Evolutionary conservation across 1,139 yeast species (phyloP).

Genomic region (Blastobotrys ciferrii): DNA sequence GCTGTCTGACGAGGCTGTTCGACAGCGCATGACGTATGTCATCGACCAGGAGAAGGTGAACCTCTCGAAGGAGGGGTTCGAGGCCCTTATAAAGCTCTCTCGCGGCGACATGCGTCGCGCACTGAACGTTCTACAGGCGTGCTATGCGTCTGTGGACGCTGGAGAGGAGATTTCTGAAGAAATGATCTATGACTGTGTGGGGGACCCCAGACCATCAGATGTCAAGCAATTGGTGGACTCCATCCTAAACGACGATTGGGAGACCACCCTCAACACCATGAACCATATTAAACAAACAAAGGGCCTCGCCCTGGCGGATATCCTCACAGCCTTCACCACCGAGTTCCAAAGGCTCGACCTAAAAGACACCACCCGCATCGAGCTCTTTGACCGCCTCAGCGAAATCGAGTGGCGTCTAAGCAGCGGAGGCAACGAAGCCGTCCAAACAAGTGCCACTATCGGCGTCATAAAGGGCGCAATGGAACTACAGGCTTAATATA

Average conservation of each 20-base stretch:
- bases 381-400: constrained; percentile 64
- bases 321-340: constrained; percentile 72
- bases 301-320: constrained; percentile 87
- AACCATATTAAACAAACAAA: constrained; percentile 60
- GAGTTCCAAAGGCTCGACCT: constrained; percentile 67
- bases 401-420: constrained; percentile 90
- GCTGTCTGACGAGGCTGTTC: constrained; percentile 62
- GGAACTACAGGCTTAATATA: constrained; percentile 31
- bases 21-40: constrained; percentile 64
- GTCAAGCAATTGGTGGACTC: constrained; percentile 72
- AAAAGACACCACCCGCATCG: constrained; percentile 57
- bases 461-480: constrained; percentile 74
- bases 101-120: constrained; percentile 97
- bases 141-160: constrained; percentile 53
- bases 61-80: constrained; percentile 57
- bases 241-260: constrained; percentile 85
- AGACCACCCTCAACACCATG: constrained; percentile 67
- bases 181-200: constrained; percentile 90
- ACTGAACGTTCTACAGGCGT: constrained; percentile 89
- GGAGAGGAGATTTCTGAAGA: constrained; percentile 52
- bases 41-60: constrained; percentile 63
- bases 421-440: constrained; percentile 86
- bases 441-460: constrained; percentile 86
- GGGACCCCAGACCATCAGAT: constrained; percentile 91
- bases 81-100: constrained; percentile 65